These are phyloP conservation scores for Saccharomyces pastorianus DNA, from an alignment of 1,139 yeast genomes.

Conservation along the genomic window DNA sequence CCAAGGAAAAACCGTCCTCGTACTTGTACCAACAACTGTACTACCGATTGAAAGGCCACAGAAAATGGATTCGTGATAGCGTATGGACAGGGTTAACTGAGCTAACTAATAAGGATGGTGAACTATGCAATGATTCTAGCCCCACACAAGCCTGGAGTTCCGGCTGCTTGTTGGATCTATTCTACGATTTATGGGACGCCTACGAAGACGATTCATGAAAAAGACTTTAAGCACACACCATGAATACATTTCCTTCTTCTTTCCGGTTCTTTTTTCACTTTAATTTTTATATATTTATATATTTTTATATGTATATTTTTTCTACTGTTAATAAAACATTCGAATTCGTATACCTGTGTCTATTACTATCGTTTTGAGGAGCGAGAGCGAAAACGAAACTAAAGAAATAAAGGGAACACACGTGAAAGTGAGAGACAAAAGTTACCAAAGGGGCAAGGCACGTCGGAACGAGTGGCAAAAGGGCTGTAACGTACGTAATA, in stretches of 20 bases:
- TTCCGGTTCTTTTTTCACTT: too few species aligned
- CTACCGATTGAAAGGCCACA: conserved; percentile 54
- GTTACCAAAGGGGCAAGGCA: not conserved
- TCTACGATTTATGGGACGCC: conserved; percentile 48
- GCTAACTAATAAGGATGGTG: conserved; percentile 82
- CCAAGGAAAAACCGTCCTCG: conserved; percentile 34
- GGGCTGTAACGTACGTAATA: not conserved
- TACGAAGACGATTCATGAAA: conserved; percentile 10
- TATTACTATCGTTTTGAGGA: not conserved
- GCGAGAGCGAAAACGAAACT: not conserved
- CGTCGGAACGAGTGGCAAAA: not conserved
- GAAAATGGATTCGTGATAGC: conserved; percentile 59
- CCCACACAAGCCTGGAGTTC: conserved; percentile 98
- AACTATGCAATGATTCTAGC: conserved; percentile 71
- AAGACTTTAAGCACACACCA: not conserved
- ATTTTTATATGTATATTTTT: too few species aligned
- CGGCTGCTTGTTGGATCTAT: conserved; percentile 74
- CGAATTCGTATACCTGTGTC: not conserved
- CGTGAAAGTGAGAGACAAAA: not conserved
- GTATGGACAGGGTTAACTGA: conserved; percentile 94
- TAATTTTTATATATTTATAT: too few species aligned
- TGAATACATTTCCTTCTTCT: too few species aligned
- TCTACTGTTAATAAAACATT: not conserved
- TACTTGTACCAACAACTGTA: conserved; percentile 42
- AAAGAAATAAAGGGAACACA: not conserved